phyloP scores from a whole-genome alignment of 1,139 yeast species.

The Arxiozyma slooffiae region DNA sequence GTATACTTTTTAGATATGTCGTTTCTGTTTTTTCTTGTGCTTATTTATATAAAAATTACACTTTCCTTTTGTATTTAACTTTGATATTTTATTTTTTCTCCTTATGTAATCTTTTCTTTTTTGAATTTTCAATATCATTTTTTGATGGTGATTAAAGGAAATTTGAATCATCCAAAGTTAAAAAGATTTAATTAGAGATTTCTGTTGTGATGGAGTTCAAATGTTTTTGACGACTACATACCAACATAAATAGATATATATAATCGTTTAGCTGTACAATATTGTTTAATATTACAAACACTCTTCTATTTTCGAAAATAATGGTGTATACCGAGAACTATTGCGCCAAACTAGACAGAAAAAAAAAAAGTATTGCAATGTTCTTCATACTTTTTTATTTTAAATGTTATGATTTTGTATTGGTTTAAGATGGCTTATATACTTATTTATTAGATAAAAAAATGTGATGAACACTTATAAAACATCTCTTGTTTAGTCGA shows the following conservation, averaged over 20 bases:
- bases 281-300: too few species aligned
- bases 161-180: neutral
- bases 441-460: conserved; percentile 3
- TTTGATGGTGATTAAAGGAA: neutral
- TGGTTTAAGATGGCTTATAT: neutral
- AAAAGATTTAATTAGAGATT: neutral
- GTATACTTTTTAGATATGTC: neutral
- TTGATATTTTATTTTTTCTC: neutral
- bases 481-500: conserved; percentile 39
- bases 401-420: neutral
- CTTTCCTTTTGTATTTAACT: too few species aligned
- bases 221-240: too few species aligned
- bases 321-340: too few species aligned
- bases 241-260: too few species aligned
- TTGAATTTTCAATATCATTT: neutral
- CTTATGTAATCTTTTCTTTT: neutral
- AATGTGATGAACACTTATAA: neutral
- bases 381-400: neutral
- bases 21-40: too few species aligned
- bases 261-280: too few species aligned
- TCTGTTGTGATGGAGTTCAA: neutral
- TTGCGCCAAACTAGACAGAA: neutral
- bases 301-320: too few species aligned
- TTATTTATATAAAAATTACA: too few species aligned
- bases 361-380: neutral